Evolutionary conservation across 768 basidiomycete genomes (phyloP), one percentile per base, ranked within the genome.

Genomic region (Cyclocybe aegerita): DNA sequence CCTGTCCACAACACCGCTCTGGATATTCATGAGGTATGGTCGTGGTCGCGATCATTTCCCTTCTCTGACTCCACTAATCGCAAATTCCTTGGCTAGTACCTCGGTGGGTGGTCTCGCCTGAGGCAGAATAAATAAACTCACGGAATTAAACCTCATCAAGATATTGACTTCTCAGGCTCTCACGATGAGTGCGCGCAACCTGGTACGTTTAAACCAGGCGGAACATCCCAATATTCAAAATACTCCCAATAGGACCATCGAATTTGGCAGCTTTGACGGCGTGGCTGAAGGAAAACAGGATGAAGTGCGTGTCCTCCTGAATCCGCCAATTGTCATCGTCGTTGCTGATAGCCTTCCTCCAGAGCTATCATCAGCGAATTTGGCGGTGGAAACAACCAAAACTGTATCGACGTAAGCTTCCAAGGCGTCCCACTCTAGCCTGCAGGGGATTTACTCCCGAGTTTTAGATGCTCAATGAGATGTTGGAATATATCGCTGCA

Each of bases 301-400:
- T 77, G 17, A 77, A 77, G 75, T 73, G 49, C 36, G 62, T 38
- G 6, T 33, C 3, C 9, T 39, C 23, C 6, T 39, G 35, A 5
- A 4, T 11, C n/a, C 17, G 7, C 33, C 16, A 9, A n/a, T 33
- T 4, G 10, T 8, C 10, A 8, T 30, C 16, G 1, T 6, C 8
- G 23, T 42, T 38, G 17, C 31, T n/a, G 4, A 35, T 17, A n/a
- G n/a, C n/a, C 7, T 30, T 9, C 15, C 9, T 15, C 17, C 50
- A 77, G 75, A 55, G 76, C 74, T 2, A 64, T 77, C 12, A 60
- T 77, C 11, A 73, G 67, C 39, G 76, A 77, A 60, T 77, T 77
- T 43, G 75, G 76, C 37, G 73, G 72, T 39, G 74, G 71, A 15
- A 70, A 72, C 55, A 76, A 77, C 54, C 56, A 63, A 31, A 71